Percentiles rank a stretch among this genome's conserved stretches.
Conservation (phyloP, 2,329 filamentous ascomycete species). For the Coniochaeta sp. region DNA sequence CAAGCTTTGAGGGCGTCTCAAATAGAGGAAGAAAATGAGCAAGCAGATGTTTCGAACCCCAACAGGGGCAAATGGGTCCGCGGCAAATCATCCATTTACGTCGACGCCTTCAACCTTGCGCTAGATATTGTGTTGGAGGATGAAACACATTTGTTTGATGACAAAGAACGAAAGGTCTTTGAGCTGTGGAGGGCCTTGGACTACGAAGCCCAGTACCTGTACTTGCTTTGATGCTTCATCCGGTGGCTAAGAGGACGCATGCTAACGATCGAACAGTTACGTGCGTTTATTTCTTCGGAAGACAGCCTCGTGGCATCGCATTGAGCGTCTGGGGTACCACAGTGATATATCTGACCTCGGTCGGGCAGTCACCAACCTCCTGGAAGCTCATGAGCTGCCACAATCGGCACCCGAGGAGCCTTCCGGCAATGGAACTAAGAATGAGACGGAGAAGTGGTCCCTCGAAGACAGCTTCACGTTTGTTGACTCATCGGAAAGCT, state of each 20-base stretch:
- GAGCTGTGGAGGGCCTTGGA: slow-evolving; percentile 61
- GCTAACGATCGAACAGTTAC: slow-evolving; percentile 49
- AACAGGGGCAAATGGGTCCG: slow-evolving; percentile 54
- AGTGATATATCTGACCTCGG: slow-evolving; percentile 73
- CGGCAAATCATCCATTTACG: slow-evolving; percentile 85
- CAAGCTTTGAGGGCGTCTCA: slow-evolving; percentile 60
- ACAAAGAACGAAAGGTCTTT: slow-evolving; percentile 72
- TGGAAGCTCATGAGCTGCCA: slow-evolving; percentile 26
- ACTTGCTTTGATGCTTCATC: slow-evolving; percentile 25
- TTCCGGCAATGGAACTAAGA: not conserved
- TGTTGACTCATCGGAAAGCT: slow-evolving; percentile 67
- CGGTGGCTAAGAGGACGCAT: not conserved
- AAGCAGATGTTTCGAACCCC: slow-evolving; percentile 39
- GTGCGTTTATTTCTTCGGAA: slow-evolving; percentile 91
- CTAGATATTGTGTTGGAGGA: slow-evolving; percentile 84
- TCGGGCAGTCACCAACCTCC: slow-evolving; percentile 57
- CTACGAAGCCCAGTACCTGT: slow-evolving; percentile 91
- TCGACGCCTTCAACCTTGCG: slow-evolving; percentile 93
- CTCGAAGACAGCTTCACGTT: slow-evolving; percentile 62
- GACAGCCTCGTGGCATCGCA: slow-evolving; percentile 83
- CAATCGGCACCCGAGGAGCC: not conserved
- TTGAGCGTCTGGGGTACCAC: slow-evolving; percentile 70
- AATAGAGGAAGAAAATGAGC: slow-evolving; percentile 30
- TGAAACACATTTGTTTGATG: slow-evolving; percentile 80
- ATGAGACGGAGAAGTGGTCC: slow-evolving; percentile 27